Evolutionary conservation across 129 eudicot genomes (phyloP), one percentile per base, ranked within the genome.

Genomic region (Saposhnikovia divaricata): DNA sequence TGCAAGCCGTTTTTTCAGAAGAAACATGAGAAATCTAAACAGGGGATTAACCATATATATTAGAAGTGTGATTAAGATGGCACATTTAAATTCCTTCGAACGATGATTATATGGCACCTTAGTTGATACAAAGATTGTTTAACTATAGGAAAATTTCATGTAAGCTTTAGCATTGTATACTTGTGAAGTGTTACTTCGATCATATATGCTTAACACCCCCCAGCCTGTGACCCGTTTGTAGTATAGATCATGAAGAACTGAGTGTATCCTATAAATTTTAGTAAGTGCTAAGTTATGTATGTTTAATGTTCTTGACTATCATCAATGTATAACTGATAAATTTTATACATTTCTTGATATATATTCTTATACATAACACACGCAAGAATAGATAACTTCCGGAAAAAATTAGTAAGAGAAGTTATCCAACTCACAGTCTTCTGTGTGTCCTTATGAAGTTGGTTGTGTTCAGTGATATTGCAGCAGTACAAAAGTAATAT

Each of bases 391-490:
- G 15, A 10, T 25, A 9, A n/a, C 1, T 23, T 59, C 4, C 37
- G 15, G 69, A 61, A 9, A 61, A 61, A 61, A 23, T 23, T n/a
- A 59, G 68, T 9, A n/a, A 59, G 68, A 59, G 68, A 59, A 23
- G 68, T n/a, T n/a, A 59, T 2, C 53, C 31, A 45, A n/a, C 40
- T 87, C 74, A 95, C 85, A 92, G 74, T 83, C 99, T 90, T 84
- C 99, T 82, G 69, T 96, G 99, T 28, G 88, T 88, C 82, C 99
- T 89, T n/a, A 96, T 90, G 82, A 96, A 92, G 53, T 96, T 96
- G 23, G 91, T 90, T 6, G 97, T 96, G 78, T 92, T 92, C 93
- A 96, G 57, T 2, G 83, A 87, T 78, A 96, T 85, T 6, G 86
- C 92, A 44, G 90, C 80, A 25, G 95, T 87, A 75, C 97, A 96